Evolutionary conservation across 331 rosid genomes (phyloP).

Genomic region (Erythrophleum ivorense): DNA sequence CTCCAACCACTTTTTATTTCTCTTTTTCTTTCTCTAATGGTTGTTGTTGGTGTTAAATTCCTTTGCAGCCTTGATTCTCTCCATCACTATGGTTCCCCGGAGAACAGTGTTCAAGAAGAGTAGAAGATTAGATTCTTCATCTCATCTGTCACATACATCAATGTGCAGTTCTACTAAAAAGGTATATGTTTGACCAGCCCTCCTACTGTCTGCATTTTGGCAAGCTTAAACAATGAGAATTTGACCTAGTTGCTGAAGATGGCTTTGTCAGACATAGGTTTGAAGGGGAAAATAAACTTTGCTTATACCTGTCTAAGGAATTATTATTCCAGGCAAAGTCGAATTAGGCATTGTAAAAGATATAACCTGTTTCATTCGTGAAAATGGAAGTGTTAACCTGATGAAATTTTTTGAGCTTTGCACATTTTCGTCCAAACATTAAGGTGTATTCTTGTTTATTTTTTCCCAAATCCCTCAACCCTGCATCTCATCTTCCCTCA

Average conservation of each 20-base stretch:
- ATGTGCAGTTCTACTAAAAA: constrained; percentile 34
- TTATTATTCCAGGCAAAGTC: constrained; percentile 16
- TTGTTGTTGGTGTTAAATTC: constrained; percentile 40
- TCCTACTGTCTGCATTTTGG: not conserved
- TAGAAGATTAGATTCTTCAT: constrained; percentile 31
- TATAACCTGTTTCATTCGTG: constrained; percentile 39
- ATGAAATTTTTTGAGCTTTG: constrained; percentile 12
- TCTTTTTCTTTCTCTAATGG: constrained; percentile 3
- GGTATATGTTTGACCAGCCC: not conserved
- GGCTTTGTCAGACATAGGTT: constrained; percentile 23
- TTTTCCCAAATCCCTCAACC: constrained; percentile 23
- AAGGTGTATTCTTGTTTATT: constrained; percentile 17
- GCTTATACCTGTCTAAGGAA: constrained; percentile 31
- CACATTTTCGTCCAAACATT: constrained; percentile 28
- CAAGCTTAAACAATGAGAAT: not conserved
- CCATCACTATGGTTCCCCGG: constrained; percentile 43
- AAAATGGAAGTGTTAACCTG: constrained; percentile 13
- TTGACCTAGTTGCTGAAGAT: not conserved
- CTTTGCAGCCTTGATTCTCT: constrained; percentile 67
- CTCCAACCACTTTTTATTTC: constrained; percentile 27
- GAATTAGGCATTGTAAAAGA: constrained; percentile 27
- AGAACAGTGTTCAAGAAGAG: constrained; percentile 26
- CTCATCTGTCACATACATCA: not conserved
- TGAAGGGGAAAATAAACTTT: constrained; percentile 39
- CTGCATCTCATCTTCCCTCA: constrained; percentile 17